Evolutionary conservation across 2,329 filamentous ascomycete species (phyloP).

Genomic region (Mycosphaerella sp.): DNA sequence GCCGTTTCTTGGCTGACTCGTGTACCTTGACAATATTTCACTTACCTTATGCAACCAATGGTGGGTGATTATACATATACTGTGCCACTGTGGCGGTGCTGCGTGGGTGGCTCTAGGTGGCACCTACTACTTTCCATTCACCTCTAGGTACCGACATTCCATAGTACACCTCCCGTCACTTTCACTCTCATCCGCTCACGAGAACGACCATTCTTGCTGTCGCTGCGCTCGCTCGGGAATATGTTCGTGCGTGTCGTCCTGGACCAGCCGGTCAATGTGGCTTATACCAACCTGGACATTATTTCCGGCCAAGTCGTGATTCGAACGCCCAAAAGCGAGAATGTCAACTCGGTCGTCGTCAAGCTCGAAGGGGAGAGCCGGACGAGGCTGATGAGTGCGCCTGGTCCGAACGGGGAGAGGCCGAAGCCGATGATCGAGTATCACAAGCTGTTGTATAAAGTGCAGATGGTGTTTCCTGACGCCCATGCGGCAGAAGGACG

Average conservation of each 20-base stretch:
- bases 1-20: too few species aligned
- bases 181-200: too few species aligned
- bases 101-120: too few species aligned
- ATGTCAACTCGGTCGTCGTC: conserved; percentile 57
- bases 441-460: conserved; percentile 64
- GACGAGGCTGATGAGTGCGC: conserved; percentile 55
- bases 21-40: too few species aligned
- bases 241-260: conserved; percentile 16
- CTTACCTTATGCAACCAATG: too few species aligned
- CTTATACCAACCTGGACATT: conserved; percentile 65
- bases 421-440: conserved; percentile 45
- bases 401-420: conserved; percentile 37
- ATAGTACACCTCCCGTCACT: too few species aligned
- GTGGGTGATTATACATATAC: too few species aligned
- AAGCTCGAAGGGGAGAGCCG: conserved; percentile 76
- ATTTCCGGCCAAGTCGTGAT: conserved; percentile 54
- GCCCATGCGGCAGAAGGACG: conserved; percentile 34
- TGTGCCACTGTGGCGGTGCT: too few species aligned
- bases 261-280: conserved; percentile 28
- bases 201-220: neutral
- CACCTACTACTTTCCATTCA: too few species aligned
- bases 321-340: conserved; percentile 39
- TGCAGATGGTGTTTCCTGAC: conserved; percentile 51
- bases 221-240: neutral
- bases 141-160: too few species aligned